Evolutionary conservation across 2,329 filamentous ascomycete genomes (phyloP).

Genomic region (Penicillium fuscoglaucum): DNA sequence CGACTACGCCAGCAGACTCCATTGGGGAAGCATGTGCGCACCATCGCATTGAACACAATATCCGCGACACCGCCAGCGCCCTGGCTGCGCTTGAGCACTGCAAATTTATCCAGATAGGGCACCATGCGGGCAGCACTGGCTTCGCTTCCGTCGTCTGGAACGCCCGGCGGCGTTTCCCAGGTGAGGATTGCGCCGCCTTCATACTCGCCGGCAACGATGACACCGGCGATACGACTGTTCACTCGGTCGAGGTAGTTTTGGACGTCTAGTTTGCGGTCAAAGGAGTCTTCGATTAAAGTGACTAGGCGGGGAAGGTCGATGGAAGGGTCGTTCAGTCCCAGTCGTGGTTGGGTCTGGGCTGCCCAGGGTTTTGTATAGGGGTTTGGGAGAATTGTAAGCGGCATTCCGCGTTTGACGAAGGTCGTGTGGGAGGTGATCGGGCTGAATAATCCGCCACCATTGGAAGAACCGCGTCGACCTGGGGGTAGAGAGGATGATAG

Average conservation of each 20-base stretch:
- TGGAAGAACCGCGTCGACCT: constrained; percentile 55
- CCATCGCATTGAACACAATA: constrained; percentile 95
- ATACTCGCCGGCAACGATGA: constrained; percentile 95
- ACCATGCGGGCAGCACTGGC: constrained; percentile 65
- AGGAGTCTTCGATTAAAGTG: constrained; percentile 90
- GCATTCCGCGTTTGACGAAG: constrained; percentile 87
- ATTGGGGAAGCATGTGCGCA: constrained; percentile 78
- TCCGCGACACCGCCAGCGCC: constrained; percentile 92
- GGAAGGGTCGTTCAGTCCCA: constrained; percentile 74
- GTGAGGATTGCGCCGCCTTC: constrained; percentile 93
- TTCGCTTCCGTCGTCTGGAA: constrained; percentile 56
- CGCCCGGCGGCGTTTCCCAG: constrained; percentile 75
- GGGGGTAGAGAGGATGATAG: constrained; percentile 87
- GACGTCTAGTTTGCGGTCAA: constrained; percentile 79
- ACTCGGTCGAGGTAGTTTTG: constrained; percentile 81
- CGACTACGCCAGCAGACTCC: constrained; percentile 93
- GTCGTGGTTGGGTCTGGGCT: constrained; percentile 60
- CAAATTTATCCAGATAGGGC: constrained; percentile 96
- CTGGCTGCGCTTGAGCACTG: constrained; percentile 83
- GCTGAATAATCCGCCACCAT: constrained; percentile 32
- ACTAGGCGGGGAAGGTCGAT: constrained; percentile 83
- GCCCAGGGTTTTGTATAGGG: constrained; percentile 66
- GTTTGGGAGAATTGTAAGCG: constrained; percentile 78
- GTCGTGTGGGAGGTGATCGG: constrained; percentile 63
- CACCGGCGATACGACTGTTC: constrained; percentile 75